Percentiles rank a stretch among this genome's conserved stretches.
Conservation (phyloP, 495 filamentous ascomycete genomes). For the Talaromyces nanjingensis region DNA sequence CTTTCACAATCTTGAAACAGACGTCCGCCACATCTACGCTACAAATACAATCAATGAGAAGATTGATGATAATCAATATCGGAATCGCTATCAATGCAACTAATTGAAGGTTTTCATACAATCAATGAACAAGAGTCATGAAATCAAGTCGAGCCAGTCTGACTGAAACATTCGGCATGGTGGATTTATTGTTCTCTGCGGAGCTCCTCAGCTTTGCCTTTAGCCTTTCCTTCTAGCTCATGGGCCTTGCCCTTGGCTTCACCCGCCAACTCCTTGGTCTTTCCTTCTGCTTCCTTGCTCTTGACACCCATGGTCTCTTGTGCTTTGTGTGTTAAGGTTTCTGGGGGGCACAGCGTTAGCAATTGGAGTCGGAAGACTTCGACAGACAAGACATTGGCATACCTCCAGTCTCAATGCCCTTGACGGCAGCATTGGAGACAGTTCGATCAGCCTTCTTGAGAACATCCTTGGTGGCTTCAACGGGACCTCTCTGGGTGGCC, state of each 20-base stretch:
- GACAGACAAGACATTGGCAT: slow-evolving; percentile 17
- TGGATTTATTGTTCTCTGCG: slow-evolving; percentile 21
- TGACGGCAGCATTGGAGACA: slow-evolving; percentile 48
- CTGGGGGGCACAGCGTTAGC: slow-evolving; percentile 19
- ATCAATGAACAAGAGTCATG: background rate
- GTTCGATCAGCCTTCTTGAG: slow-evolving; percentile 48
- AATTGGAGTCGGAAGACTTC: background rate
- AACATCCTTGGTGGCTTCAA: slow-evolving; percentile 49
- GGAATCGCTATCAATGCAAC: slow-evolving; percentile 4
- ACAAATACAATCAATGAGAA: background rate
- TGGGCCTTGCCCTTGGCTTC: slow-evolving; percentile 37
- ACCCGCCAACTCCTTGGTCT: slow-evolving; percentile 32
- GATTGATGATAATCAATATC: background rate
- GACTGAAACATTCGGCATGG: background rate
- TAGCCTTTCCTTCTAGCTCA: slow-evolving; percentile 32
- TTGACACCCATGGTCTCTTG: slow-evolving; percentile 32
- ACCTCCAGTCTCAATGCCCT: slow-evolving; percentile 56
- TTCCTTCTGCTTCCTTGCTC: slow-evolving; percentile 26
- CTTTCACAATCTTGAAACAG: slow-evolving; percentile 31
- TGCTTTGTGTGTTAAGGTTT: slow-evolving; percentile 34
- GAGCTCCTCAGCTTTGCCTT: slow-evolving; percentile 34
- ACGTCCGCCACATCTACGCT: background rate
- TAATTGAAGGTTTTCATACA: background rate
- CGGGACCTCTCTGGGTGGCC: slow-evolving; percentile 22
- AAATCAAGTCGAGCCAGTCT: background rate